Evolutionary conservation across 2,329 filamentous ascomycete genomes (phyloP).

Genomic region (Colletotrichum sp.): DNA sequence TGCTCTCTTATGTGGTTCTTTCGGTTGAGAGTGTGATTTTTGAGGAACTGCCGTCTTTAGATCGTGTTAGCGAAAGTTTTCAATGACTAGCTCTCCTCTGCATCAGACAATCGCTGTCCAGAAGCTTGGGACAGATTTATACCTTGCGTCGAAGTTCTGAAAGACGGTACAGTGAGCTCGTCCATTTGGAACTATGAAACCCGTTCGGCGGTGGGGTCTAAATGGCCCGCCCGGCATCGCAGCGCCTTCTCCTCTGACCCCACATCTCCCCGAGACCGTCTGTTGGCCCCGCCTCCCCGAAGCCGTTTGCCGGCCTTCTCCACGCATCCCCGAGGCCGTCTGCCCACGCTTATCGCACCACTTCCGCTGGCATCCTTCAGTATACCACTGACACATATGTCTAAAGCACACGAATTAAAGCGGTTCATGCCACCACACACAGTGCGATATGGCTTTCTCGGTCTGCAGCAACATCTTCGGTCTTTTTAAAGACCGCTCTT

Average conservation of each 20-base stretch:
- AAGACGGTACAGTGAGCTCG: neutral
- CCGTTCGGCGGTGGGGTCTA: neutral
- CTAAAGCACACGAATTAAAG: no score
- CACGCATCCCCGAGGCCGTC: neutral
- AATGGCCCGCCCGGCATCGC: neutral
- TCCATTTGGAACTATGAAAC: neutral
- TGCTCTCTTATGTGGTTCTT: neutral
- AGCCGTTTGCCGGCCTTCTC: neutral
- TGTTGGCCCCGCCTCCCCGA: neutral
- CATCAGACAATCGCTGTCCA: neutral
- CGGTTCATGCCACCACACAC: no score
- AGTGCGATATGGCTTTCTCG: no score
- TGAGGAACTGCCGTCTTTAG: neutral
- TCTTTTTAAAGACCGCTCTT: no score
- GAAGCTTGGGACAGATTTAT: neutral
- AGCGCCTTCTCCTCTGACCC: neutral
- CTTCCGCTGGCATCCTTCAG: neutral
- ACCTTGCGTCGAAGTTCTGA: neutral
- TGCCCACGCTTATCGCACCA: neutral
- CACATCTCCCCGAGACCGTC: neutral
- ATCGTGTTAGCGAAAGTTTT: neutral
- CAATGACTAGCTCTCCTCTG: neutral
- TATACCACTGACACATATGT: no score
- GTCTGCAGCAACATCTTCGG: no score
- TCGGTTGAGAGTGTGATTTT: neutral